These are phyloP conservation scores for Striga asiatica DNA, from an alignment of 257 asterid genomes.

Conservation along the genomic window DNA sequence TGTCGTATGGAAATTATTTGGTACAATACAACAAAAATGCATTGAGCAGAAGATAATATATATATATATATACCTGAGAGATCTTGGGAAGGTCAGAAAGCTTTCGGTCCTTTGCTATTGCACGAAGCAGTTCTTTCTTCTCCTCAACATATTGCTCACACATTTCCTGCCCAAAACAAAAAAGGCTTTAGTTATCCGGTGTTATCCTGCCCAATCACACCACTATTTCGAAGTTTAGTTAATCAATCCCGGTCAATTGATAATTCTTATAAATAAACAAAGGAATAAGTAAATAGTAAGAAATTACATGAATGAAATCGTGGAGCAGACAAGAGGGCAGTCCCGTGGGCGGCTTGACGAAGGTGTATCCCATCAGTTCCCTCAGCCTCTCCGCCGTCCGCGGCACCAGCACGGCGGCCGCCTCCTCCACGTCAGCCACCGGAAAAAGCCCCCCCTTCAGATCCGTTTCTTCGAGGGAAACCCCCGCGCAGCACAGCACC, in stretches of 20 bases:
- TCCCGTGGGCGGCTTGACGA: constrained; percentile 41
- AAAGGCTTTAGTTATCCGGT: too few relatives aligned
- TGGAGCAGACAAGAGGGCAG: constrained; percentile 44
- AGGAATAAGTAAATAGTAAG: neutral
- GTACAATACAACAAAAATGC: too few relatives aligned
- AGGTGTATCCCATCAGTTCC: constrained; percentile 34
- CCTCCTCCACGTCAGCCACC: constrained; percentile 45
- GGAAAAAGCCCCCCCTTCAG: constrained; percentile 46
- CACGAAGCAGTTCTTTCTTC: constrained; percentile 49
- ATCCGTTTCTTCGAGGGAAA: constrained; percentile 62
- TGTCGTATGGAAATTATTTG: too few relatives aligned
- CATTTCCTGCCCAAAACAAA: constrained; percentile 48
- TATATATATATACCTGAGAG: constrained; percentile 42
- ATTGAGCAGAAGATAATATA: too few relatives aligned
- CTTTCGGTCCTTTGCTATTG: constrained; percentile 33
- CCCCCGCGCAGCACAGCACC: constrained; percentile 62
- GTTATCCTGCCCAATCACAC: too few relatives aligned
- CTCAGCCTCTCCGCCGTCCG: constrained; percentile 54
- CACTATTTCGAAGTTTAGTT: too few relatives aligned
- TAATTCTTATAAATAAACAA: neutral
- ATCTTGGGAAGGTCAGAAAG: constrained; percentile 53
- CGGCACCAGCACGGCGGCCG: constrained; percentile 46
- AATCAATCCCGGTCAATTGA: too few relatives aligned
- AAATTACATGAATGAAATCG: constrained; percentile 48
- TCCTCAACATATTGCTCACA: constrained; percentile 37